Evolutionary conservation across 1,284 basidiomycete genomes (phyloP).

Genomic region (Ceratobasidium sp.): DNA sequence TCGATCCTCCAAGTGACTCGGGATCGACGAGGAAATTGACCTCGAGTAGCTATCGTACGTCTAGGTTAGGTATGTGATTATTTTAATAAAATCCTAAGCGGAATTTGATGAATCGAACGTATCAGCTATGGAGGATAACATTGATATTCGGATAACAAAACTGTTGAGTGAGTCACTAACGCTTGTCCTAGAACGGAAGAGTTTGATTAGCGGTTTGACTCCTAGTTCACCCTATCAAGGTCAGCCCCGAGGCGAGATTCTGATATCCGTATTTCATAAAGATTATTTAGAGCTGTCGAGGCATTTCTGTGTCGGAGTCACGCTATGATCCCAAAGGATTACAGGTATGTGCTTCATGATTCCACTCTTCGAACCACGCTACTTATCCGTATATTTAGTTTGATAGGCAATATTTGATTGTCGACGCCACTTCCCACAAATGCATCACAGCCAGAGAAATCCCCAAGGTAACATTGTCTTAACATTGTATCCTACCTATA

Average conservation of each 20-base stretch:
- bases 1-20: background rate
- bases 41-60: background rate
- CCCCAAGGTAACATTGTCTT: slow-evolving; percentile 66
- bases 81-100: too few species aligned
- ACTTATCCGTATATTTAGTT: slow-evolving; percentile 54
- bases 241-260: slow-evolving; percentile 43
- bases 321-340: slow-evolving; percentile 68
- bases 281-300: slow-evolving; percentile 63
- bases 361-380: background rate
- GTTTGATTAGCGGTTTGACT: background rate
- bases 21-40: background rate
- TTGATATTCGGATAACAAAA: slow-evolving; percentile 61
- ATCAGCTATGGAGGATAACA: slow-evolving; percentile 18
- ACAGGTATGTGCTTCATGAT: slow-evolving; percentile 56
- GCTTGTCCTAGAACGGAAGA: background rate
- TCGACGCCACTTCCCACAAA: slow-evolving; percentile 60
- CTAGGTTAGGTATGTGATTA: slow-evolving; percentile 3
- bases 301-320: slow-evolving; percentile 63
- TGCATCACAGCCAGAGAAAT: slow-evolving; percentile 71
- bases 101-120: background rate
- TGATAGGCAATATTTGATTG: slow-evolving; percentile 72
- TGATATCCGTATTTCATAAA: background rate
- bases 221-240: slow-evolving; percentile 70
- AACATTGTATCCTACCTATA: too few species aligned
- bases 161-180: slow-evolving; percentile 51